Base-by-base conservation (phyloP, 2,329 filamentous ascomycete species). In the Monilinia vaccinii-corymbosi region DNA sequence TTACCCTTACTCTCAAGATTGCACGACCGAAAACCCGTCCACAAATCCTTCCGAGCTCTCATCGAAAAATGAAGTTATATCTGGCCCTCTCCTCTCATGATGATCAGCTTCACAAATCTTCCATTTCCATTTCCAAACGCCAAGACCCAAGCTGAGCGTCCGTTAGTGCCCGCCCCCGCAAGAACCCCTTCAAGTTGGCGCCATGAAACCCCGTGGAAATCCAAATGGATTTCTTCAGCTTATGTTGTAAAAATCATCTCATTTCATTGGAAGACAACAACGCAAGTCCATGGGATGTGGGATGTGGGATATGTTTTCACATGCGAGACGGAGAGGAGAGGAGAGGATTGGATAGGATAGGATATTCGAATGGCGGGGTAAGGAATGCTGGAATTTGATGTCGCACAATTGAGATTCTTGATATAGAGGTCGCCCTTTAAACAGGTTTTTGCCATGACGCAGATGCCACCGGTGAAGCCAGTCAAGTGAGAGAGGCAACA, bases 401-500 rank as follows among this genome's bases (percentile, higher is more conserved):
- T 42, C 16, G 34, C 5, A 13, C 23, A 16, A 46, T 46, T 28
- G 23, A 28, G 11, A 7, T 46, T 46, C 4, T 14, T 42, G n/a
- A 8, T 42, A 21, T 9, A 3, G 18, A 21, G 40, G 21, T 23
- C n/a, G 36, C 5, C 25, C 28, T 49, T 14, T 18, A 58, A 58
- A 58, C 56, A 44, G 56, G 56, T 58, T 58, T 51, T 42, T 23
- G 6, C 13, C 23, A 50, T 58, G 56, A 58, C 46, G 56, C 34
- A 40, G 9, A 28, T 42, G 25, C 23, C 18, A 21, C 16, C 25
- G 31, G 28, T 7, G 28, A 52, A 38, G 40, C 14, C 14, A 23
- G 48, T 16, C 40, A 16, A 31, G 6, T 23, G 3, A 11, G n/a
- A 45, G 2, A 45, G 21, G 25, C 25, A 23, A 4, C 5, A 10